These are phyloP conservation scores for Poronia punctata DNA, from an alignment of 495 filamentous ascomycete species.

Conservation along the genomic window DNA sequence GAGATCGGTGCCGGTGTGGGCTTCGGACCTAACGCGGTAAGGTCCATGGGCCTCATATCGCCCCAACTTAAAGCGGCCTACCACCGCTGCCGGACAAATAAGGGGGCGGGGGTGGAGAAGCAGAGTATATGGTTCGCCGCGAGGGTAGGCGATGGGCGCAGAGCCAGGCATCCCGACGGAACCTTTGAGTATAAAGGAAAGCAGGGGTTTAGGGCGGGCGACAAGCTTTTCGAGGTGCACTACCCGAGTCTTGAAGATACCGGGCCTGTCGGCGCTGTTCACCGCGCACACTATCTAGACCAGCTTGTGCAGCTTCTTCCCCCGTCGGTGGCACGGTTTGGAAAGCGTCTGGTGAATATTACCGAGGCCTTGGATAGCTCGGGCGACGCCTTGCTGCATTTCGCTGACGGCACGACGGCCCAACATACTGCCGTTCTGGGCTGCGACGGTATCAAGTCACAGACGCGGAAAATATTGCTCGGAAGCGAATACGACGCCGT, in stretches of 20 bases:
- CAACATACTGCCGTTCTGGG: conserved; percentile 50
- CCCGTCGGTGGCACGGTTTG: conserved; percentile 35
- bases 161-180: conserved; percentile 12
- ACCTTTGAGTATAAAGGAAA: conserved; percentile 13
- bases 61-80: conserved; percentile 35
- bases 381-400: conserved; percentile 37
- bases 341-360: conserved; percentile 33
- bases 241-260: conserved; percentile 12
- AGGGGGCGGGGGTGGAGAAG: conserved; percentile 8
- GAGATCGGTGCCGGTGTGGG: conserved; percentile 59
- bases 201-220: conserved; percentile 19
- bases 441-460: conserved; percentile 54
- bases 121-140: conserved; percentile 16
- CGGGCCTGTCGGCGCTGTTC: conserved; percentile 32
- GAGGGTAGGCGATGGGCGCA: conserved; percentile 18
- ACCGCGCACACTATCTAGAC: conserved; percentile 54
- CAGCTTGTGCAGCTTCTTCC: conserved; percentile 52
- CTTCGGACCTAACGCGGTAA: conserved; percentile 52
- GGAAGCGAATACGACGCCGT: conserved; percentile 34
- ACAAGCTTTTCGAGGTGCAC: conserved; percentile 19
- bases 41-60: conserved; percentile 49
- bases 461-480: conserved; percentile 39
- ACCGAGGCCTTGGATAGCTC: conserved; percentile 20
- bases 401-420: conserved; percentile 48
- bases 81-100: conserved; percentile 27